Conservation (phyloP, 192 early-diverging fungal genomes). For the Neocallimastix lanati region DNA sequence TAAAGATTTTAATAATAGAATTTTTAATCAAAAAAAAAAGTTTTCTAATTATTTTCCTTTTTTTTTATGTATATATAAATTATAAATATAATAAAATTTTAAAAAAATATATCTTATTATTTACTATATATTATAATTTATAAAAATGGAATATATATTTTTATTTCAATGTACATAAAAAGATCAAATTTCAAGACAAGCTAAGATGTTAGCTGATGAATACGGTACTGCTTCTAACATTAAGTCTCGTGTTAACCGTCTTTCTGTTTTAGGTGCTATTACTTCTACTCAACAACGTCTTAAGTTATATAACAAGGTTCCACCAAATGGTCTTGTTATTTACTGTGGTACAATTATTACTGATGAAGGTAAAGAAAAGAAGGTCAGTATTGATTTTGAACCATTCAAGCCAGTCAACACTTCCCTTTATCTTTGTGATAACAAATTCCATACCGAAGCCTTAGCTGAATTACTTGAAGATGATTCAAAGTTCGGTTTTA, state of each 20-base stretch:
- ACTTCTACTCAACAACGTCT: slow-evolving; percentile 91
- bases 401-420: slow-evolving; percentile 99
- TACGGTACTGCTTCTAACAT: slow-evolving; percentile 99
- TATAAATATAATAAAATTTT: no score
- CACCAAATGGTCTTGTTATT: slow-evolving; percentile 87
- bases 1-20: neutral
- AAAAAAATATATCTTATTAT: no score
- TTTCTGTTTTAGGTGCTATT: slow-evolving; percentile 92
- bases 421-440: slow-evolving; percentile 92
- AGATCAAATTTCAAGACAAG: slow-evolving; percentile 74
- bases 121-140: no score
- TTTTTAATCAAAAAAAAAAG: no score
- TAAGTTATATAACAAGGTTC: slow-evolving; percentile 81
- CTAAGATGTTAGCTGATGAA: slow-evolving; percentile 92
- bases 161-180: no score
- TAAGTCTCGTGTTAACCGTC: slow-evolving; percentile 95
- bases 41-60: no score
- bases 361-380: slow-evolving; percentile 98
- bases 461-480: slow-evolving; percentile 77
- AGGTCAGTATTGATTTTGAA: slow-evolving; percentile 96
- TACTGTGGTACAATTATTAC: slow-evolving; percentile 90
- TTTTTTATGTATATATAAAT: no score
- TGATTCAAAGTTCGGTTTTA: slow-evolving; percentile 94
- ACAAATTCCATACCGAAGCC: slow-evolving; percentile 96
- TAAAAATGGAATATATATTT: no score